These are phyloP conservation scores for Endoconidiophora laricicola DNA, from an alignment of 2,329 filamentous ascomycete genomes.

Conservation along the genomic window DNA sequence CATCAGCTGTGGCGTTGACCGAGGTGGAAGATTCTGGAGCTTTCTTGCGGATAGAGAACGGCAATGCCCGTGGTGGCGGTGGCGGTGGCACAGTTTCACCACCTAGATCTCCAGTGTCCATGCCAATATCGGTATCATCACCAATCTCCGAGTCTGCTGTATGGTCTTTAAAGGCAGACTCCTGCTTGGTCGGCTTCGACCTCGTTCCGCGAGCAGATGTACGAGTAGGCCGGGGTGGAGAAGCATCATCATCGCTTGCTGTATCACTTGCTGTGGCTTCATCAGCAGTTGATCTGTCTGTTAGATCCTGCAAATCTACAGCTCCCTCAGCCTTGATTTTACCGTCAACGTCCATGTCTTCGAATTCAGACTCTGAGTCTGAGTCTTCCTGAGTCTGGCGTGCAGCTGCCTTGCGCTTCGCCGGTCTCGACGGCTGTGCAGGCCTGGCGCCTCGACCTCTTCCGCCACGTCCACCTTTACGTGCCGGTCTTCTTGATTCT, in stretches of 20 bases:
- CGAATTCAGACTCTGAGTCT: constrained; percentile 20
- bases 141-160: background rate
- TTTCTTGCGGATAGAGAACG: constrained; percentile 27
- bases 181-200: background rate
- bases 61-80: constrained; percentile 25
- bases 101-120: background rate
- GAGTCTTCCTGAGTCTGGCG: constrained; percentile 28
- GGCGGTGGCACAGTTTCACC: constrained; percentile 15
- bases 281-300: constrained; percentile 26
- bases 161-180: background rate
- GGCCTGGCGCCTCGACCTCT: background rate
- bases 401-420: constrained; percentile 33
- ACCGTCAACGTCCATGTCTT: constrained; percentile 34
- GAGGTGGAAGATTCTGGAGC: background rate
- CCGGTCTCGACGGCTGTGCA: constrained; percentile 24
- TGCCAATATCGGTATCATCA: background rate
- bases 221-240: constrained; percentile 12
- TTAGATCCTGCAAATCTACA: constrained; percentile 15
- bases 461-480: constrained; percentile 3
- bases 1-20: background rate
- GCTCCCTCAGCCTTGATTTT: constrained; percentile 14
- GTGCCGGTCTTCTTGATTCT: background rate
- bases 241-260: constrained; percentile 26
- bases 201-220: too few species aligned
- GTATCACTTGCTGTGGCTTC: constrained; percentile 24